Evolutionary conservation across 768 basidiomycete species (phyloP).

Genomic region (Mycena sanguinolenta): DNA sequence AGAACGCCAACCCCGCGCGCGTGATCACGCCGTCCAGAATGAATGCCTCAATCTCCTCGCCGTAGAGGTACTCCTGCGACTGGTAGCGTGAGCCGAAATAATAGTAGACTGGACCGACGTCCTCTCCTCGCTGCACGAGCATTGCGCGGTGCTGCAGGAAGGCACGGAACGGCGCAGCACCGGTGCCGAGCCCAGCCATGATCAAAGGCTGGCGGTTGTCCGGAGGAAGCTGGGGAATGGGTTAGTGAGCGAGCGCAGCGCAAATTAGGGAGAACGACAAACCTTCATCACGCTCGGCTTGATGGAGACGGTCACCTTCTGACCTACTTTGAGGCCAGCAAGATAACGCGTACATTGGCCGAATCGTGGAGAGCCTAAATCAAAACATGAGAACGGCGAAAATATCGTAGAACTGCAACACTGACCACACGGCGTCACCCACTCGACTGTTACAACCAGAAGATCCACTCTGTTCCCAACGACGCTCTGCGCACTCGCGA

Average conservation of each 20-base stretch:
- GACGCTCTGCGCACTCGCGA: conserved; percentile 94
- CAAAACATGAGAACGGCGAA: neutral
- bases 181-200: conserved; percentile 98
- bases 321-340: conserved; percentile 83
- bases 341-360: conserved; percentile 99
- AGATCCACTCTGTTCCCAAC: conserved; percentile 96
- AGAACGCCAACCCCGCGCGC: conserved; percentile 95
- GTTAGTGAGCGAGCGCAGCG: conserved; percentile 20
- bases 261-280: conserved; percentile 34
- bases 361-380: conserved; percentile 77
- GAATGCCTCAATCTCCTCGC: conserved; percentile 96
- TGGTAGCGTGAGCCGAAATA: conserved; percentile 99
- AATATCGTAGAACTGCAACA: conserved; percentile 28
- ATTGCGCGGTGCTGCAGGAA: conserved; percentile 96
- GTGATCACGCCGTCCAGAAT: conserved; percentile 88
- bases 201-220: conserved; percentile 90
- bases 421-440: conserved; percentile 87
- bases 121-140: conserved; percentile 79
- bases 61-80: conserved; percentile 96
- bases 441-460: conserved; percentile 96
- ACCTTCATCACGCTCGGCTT: conserved; percentile 99
- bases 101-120: conserved; percentile 94
- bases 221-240: conserved; percentile 76
- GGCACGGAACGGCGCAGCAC: conserved; percentile 98
- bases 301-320: conserved; percentile 96